Percentiles rank a stretch among this genome's conserved stretches.
phyloP scores from a whole-genome alignment of 768 basidiomycete species.

The Lentinula edodes region DNA sequence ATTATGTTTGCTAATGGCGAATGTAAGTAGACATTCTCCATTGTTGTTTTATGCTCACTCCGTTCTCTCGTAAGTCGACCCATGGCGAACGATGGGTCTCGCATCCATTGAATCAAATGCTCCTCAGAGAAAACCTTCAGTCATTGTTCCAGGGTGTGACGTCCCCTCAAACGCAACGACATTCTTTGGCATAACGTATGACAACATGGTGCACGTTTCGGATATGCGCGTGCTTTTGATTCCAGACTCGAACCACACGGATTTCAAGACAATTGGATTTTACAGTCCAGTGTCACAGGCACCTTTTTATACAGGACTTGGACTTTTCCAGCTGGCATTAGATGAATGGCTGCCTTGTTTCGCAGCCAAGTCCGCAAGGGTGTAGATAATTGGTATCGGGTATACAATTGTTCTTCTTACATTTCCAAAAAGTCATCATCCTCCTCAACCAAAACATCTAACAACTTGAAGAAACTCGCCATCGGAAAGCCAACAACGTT shows the following conservation, averaged over 20 bases:
- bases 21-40: slow-evolving; percentile 24
- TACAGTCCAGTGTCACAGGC: slow-evolving; percentile 42
- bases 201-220: slow-evolving; percentile 44
- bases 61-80: slow-evolving; percentile 31
- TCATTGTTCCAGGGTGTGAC: slow-evolving; percentile 38
- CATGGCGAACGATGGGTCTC: slow-evolving; percentile 47
- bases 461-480: slow-evolving; percentile 72
- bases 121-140: slow-evolving; percentile 33
- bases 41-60: background rate
- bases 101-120: slow-evolving; percentile 43
- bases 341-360: slow-evolving; percentile 48
- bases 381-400: background rate
- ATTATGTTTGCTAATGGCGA: slow-evolving; percentile 45
- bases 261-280: slow-evolving; percentile 45
- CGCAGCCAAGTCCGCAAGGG: background rate
- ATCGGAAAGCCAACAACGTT: slow-evolving; percentile 94
- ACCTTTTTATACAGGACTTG: slow-evolving; percentile 42
- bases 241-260: slow-evolving; percentile 41
- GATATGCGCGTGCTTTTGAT: slow-evolving; percentile 42
- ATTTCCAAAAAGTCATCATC: slow-evolving; percentile 67
- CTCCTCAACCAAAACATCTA: slow-evolving; percentile 68
- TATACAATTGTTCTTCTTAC: slow-evolving; percentile 11
- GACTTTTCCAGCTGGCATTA: slow-evolving; percentile 38
- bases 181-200: slow-evolving; percentile 43
- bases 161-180: slow-evolving; percentile 23